Evolutionary conservation across 2,329 filamentous ascomycete genomes (phyloP).

Genomic region (Tolypocladium cylindrosporum): DNA sequence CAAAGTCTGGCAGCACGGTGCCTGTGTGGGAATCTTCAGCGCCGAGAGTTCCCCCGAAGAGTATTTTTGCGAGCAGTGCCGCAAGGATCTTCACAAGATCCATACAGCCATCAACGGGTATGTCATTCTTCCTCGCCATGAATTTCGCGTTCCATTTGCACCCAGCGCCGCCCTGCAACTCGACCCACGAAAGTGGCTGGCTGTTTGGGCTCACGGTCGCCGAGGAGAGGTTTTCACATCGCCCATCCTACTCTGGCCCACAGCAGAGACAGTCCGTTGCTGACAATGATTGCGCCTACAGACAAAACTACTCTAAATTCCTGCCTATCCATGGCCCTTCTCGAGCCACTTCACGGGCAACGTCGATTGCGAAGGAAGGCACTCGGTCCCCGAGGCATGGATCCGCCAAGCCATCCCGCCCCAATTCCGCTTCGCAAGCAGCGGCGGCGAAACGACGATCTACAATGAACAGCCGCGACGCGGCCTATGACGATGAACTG

Average conservation of each 20-base stretch:
- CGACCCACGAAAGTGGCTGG: neutral
- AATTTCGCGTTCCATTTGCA: neutral
- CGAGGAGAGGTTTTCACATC: neutral
- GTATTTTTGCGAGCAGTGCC: slow-evolving; percentile 95
- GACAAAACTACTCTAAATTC: slow-evolving; percentile 58
- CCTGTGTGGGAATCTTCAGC: slow-evolving; percentile 93
- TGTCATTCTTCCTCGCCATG: slow-evolving; percentile 23
- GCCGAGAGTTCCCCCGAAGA: slow-evolving; percentile 89
- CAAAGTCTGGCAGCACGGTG: slow-evolving; percentile 98
- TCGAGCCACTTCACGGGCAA: slow-evolving; percentile 49
- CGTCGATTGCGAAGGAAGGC: slow-evolving; percentile 55
- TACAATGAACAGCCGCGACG: slow-evolving; percentile 94
- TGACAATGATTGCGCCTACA: slow-evolving; percentile 29
- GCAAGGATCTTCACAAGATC: slow-evolving; percentile 82
- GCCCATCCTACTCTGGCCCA: neutral
- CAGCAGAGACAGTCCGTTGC: slow-evolving; percentile 8
- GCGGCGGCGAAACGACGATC: slow-evolving; percentile 75
- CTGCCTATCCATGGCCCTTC: slow-evolving; percentile 48
- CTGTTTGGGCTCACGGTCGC: neutral
- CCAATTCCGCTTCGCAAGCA: slow-evolving; percentile 40
- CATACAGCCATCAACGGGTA: slow-evolving; percentile 77
- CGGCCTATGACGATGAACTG: slow-evolving; percentile 90
- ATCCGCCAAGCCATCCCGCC: slow-evolving; percentile 46
- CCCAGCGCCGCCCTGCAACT: neutral
- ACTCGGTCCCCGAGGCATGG: slow-evolving; percentile 42